phyloP scores from a whole-genome alignment of 2,329 filamentous ascomycete genomes.

The Thyridium curvatum region DNA sequence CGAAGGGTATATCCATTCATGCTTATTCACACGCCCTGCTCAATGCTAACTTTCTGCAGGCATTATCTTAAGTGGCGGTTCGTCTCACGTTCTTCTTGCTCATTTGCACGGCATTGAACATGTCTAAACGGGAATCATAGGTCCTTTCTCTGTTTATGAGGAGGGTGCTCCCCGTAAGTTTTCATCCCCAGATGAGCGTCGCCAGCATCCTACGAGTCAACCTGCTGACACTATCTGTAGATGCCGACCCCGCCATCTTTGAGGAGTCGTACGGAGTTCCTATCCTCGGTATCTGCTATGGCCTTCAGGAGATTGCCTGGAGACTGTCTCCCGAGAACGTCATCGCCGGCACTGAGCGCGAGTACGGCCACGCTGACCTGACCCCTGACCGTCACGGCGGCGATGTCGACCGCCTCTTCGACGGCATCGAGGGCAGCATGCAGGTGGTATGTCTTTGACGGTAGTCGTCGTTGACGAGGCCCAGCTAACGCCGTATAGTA shows the following conservation, averaged over 20 bases:
- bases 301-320: conserved; percentile 68
- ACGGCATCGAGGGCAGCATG: conserved; percentile 63
- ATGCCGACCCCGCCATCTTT: conserved; percentile 77
- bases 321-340: conserved; percentile 42
- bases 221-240: conserved; percentile 9
- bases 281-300: conserved; percentile 33
- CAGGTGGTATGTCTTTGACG: conserved; percentile 24
- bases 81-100: conserved; percentile 29
- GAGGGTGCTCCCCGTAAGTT: conserved; percentile 52
- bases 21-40: too few species aligned
- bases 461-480: conserved; percentile 4
- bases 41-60: too few species aligned
- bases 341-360: conserved; percentile 14
- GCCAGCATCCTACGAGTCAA: neutral
- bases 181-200: conserved; percentile 2
- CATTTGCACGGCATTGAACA: conserved; percentile 9
- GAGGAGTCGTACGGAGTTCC: conserved; percentile 35
- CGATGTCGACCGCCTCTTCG: conserved; percentile 74
- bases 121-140: conserved; percentile 10
- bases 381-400: conserved; percentile 19
- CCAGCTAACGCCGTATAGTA: conserved; percentile 32
- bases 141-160: conserved; percentile 73
- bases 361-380: conserved; percentile 11
- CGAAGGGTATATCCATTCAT: conserved; percentile 43
- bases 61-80: conserved; percentile 70